phyloP scores from a whole-genome alignment of 2,329 filamentous ascomycete genomes.

The Ceratocystis huliohia region DNA sequence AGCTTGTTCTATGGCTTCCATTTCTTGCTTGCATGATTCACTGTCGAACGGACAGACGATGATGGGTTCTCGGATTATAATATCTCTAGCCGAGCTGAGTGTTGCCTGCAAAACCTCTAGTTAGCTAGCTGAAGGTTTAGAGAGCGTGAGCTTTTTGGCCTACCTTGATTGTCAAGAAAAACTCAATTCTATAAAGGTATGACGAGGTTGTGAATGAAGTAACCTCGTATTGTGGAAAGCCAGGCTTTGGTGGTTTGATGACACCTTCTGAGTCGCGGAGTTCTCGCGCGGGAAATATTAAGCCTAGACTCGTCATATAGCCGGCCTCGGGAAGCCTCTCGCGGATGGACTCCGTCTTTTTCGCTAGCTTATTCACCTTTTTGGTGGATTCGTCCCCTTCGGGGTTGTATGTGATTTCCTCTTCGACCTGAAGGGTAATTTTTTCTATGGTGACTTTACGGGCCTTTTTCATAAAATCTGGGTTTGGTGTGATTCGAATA shows the following conservation, averaged over 20 bases:
- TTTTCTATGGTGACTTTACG: conserved; percentile 86
- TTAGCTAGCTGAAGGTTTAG: conserved; percentile 36
- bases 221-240: conserved; percentile 80
- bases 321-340: conserved; percentile 80
- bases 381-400: conserved; percentile 90
- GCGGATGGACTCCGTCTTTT: conserved; percentile 68
- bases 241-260: conserved; percentile 68
- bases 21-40: conserved; percentile 91
- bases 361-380: conserved; percentile 76
- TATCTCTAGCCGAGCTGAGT: conserved; percentile 76
- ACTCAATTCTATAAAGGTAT: conserved; percentile 95
- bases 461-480: conserved; percentile 81
- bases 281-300: conserved; percentile 85
- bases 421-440: conserved; percentile 86
- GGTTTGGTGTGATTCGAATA: conserved; percentile 84
- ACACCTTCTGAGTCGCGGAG: conserved; percentile 77
- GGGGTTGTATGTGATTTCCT: conserved; percentile 97
- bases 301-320: conserved; percentile 81
- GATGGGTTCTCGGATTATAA: conserved; percentile 78
- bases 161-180: conserved; percentile 90
- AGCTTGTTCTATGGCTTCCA: conserved; percentile 94
- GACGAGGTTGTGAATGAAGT: conserved; percentile 88
- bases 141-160: conserved; percentile 14
- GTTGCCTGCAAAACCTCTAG: conserved; percentile 40
- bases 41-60: conserved; percentile 94